Evolutionary conservation across 2,329 filamentous ascomycete species (phyloP).

Genomic region (Ceratocystis smalleyi): DNA sequence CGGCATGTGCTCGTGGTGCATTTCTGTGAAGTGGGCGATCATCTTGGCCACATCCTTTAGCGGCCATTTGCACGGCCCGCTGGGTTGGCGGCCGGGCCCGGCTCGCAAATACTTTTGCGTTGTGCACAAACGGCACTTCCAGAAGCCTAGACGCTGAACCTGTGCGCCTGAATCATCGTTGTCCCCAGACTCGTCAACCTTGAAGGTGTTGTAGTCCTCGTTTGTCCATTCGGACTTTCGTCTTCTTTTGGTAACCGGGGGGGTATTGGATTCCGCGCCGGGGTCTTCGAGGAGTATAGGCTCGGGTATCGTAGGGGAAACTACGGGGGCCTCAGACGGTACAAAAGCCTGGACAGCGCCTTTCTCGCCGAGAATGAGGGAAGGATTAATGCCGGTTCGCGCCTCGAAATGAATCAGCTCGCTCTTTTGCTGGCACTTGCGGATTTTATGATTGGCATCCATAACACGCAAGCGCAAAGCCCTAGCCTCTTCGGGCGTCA

Average conservation of each 20-base stretch:
- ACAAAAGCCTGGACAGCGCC: slow-evolving; percentile 17
- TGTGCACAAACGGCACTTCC: slow-evolving; percentile 32
- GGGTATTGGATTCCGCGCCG: slow-evolving; percentile 12
- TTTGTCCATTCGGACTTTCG: slow-evolving; percentile 10
- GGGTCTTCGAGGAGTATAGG: slow-evolving; percentile 13
- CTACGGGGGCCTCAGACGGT: slow-evolving; percentile 5
- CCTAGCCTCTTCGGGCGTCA: slow-evolving; percentile 29
- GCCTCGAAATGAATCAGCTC: slow-evolving; percentile 23
- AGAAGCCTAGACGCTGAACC: slow-evolving; percentile 31
- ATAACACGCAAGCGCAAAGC: slow-evolving; percentile 29
- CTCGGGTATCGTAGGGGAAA: slow-evolving; percentile 9
- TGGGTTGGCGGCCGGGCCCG: slow-evolving; percentile 28
- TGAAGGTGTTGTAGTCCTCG: slow-evolving; percentile 9
- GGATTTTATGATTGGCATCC: slow-evolving; percentile 31
- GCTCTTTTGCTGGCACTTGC: slow-evolving; percentile 28
- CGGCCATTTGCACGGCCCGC: slow-evolving; percentile 32
- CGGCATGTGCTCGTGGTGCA: slow-evolving; percentile 31
- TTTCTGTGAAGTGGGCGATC: slow-evolving; percentile 32
- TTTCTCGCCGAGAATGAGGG: slow-evolving; percentile 16
- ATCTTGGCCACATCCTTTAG: slow-evolving; percentile 33
- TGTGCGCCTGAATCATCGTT: slow-evolving; percentile 17
- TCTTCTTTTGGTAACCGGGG: slow-evolving; percentile 14
- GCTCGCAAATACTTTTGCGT: slow-evolving; percentile 30
- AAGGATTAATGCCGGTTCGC: slow-evolving; percentile 19
- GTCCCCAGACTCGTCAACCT: slow-evolving; percentile 17